phyloP scores from a whole-genome alignment of 163 green algal genomes.

The Chlamydomonas reinhardtii region DNA sequence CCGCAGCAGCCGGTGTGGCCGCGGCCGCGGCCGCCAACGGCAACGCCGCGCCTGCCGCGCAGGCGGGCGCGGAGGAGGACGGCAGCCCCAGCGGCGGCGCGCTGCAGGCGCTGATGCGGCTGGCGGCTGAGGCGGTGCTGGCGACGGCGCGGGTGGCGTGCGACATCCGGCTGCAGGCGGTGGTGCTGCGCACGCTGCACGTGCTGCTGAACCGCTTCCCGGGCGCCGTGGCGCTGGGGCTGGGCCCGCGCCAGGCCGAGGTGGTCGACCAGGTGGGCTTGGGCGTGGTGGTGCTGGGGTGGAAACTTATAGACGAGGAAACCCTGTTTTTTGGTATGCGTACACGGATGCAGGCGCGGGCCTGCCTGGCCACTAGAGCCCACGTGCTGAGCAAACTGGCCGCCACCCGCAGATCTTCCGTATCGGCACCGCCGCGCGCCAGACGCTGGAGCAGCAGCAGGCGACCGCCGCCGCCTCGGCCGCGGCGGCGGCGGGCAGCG shows the following conservation, averaged over 20 bases:
- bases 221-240: constrained; percentile 11
- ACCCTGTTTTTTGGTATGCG: too few species aligned
- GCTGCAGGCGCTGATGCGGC: constrained; percentile 10
- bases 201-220: constrained; percentile 45
- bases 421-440: neutral
- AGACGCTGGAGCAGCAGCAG: constrained; percentile 40
- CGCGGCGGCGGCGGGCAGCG: neutral
- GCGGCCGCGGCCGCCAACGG: neutral
- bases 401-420: neutral
- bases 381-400: too few species aligned
- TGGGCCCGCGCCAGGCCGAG: neutral
- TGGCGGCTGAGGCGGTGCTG: constrained; percentile 27
- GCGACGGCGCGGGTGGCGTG: constrained; percentile 8
- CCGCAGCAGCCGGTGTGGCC: neutral
- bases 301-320: too few species aligned
- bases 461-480: neutral
- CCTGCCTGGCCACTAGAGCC: too few species aligned
- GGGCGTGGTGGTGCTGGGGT: too few species aligned
- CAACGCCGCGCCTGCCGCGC: neutral
- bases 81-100: neutral
- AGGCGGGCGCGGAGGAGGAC: too few species aligned
- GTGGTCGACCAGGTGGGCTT: neutral
- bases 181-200: constrained; percentile 52
- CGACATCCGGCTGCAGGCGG: constrained; percentile 48
- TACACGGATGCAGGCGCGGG: too few species aligned